Conservation (phyloP, 495 filamentous ascomycete genomes). For the Neurospora tetraspora region DNA sequence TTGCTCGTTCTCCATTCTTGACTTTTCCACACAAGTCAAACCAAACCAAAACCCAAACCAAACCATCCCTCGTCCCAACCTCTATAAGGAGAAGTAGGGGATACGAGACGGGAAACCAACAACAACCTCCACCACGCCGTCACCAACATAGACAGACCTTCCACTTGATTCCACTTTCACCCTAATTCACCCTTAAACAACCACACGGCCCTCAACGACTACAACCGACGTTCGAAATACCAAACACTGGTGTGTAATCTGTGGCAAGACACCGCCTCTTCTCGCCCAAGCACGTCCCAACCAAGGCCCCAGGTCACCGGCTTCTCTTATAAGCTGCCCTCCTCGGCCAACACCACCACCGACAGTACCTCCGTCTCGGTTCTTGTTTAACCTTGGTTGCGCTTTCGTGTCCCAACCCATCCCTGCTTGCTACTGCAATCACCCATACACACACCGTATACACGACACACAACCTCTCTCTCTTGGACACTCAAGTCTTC, state of each 20-base stretch:
- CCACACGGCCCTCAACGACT: neutral
- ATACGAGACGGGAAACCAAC: neutral
- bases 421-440: slow-evolving; percentile 5
- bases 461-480: neutral
- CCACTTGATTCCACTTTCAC: neutral
- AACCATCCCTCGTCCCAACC: neutral
- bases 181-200: neutral
- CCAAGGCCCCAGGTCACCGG: neutral
- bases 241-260: neutral
- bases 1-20: neutral
- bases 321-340: neutral
- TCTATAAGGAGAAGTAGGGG: neutral
- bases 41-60: neutral
- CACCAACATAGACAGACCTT: neutral
- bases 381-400: slow-evolving; percentile 2
- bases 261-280: neutral
- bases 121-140: neutral
- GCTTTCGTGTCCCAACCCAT: neutral
- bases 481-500: neutral
- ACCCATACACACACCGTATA: slow-evolving; percentile 1
- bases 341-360: slow-evolving; percentile 1
- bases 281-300: neutral
- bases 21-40: neutral
- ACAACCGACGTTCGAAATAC: neutral
- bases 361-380: neutral